These are phyloP conservation scores for Acanthochlamys bracteata DNA, from an alignment of 106 monocot genomes.

Conservation along the genomic window DNA sequence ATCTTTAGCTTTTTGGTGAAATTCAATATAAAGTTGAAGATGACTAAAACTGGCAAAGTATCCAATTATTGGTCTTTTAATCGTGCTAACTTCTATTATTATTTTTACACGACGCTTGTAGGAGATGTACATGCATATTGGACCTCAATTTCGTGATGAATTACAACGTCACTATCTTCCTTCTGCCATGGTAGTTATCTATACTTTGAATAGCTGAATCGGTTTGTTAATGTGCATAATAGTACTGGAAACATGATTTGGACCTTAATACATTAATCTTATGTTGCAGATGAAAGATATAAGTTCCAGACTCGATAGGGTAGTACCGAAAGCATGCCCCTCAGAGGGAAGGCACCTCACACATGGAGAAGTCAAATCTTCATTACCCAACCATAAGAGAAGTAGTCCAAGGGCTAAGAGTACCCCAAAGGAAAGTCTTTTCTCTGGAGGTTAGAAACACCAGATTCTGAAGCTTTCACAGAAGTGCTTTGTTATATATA, in stretches of 20 bases:
- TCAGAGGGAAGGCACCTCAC: slow-evolving; percentile 43
- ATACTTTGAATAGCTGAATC: neutral
- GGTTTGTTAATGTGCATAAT: no score
- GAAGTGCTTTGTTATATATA: no score
- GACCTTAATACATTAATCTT: neutral
- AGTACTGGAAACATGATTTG: neutral
- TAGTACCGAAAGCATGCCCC: slow-evolving; percentile 60
- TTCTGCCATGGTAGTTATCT: slow-evolving; percentile 61
- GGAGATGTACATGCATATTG: slow-evolving; percentile 85
- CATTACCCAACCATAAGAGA: slow-evolving; percentile 50
- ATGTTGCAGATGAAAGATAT: slow-evolving; percentile 88
- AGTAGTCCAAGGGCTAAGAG: slow-evolving; percentile 74
- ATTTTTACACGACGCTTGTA: slow-evolving; percentile 13
- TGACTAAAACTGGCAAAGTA: no score
- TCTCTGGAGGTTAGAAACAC: slow-evolving; percentile 49
- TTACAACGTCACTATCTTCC: slow-evolving; percentile 84
- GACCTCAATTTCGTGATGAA: slow-evolving; percentile 92
- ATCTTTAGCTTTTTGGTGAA: no score
- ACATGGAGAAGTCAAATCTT: slow-evolving; percentile 45
- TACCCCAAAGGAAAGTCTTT: slow-evolving; percentile 52
- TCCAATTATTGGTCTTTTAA: neutral
- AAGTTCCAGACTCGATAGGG: slow-evolving; percentile 60
- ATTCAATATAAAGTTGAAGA: no score
- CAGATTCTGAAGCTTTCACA: neutral
- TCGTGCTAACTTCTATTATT: neutral